phyloP scores from a whole-genome alignment of 352 stramenopile species.

The Pythium periplocum region DNA sequence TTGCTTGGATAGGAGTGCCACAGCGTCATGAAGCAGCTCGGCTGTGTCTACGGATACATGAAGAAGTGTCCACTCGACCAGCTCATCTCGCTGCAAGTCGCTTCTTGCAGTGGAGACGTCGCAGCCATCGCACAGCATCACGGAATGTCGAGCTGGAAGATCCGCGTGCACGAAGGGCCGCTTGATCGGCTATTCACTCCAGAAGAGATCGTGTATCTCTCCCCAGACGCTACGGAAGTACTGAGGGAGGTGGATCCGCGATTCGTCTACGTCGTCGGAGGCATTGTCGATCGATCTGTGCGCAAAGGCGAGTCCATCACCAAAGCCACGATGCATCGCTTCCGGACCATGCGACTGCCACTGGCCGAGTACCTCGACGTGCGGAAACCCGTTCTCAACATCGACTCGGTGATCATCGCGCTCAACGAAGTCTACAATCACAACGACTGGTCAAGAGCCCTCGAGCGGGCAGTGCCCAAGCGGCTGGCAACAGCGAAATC shows the following conservation, averaged over 20 bases:
- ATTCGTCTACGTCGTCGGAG: constrained; percentile 72
- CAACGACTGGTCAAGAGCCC: constrained; percentile 55
- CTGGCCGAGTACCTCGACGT: constrained; percentile 57
- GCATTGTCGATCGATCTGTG: constrained; percentile 82
- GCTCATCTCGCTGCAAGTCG: constrained; percentile 56
- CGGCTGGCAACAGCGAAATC: constrained; percentile 30
- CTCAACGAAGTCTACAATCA: constrained; percentile 77
- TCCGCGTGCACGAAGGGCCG: constrained; percentile 30
- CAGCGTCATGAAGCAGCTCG: constrained; percentile 80
- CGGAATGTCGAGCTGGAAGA: constrained; percentile 52
- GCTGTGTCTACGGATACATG: constrained; percentile 70
- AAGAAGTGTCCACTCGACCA: constrained; percentile 59
- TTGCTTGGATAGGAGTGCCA: constrained; percentile 41
- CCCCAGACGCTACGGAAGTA: constrained; percentile 70
- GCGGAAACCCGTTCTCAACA: constrained; percentile 68
- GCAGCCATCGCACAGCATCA: constrained; percentile 31
- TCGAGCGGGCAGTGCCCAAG: constrained; percentile 44
- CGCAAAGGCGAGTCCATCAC: constrained; percentile 39
- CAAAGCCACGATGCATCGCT: constrained; percentile 26
- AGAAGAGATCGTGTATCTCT: constrained; percentile 74
- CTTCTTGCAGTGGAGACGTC: constrained; percentile 34
- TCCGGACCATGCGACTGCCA: constrained; percentile 46
- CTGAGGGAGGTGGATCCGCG: constrained; percentile 42
- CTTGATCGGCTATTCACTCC: constrained; percentile 45
- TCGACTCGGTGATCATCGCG: constrained; percentile 67